Percentiles rank a stretch among this genome's conserved stretches.
phyloP scores from a whole-genome alignment of 1,139 yeast genomes.

The Suhomyces anneliseae region DNA sequence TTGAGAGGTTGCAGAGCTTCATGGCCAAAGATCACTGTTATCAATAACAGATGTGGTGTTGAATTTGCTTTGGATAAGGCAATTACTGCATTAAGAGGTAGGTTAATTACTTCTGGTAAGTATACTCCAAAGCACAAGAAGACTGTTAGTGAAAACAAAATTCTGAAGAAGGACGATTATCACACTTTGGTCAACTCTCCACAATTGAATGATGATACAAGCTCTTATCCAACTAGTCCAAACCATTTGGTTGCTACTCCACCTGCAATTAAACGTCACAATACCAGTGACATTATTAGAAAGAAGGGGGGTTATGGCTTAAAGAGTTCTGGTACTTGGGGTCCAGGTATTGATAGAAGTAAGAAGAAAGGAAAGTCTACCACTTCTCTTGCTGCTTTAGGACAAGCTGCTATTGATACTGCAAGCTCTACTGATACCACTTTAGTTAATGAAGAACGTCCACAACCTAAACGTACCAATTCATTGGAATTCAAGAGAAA shows the following conservation, averaged over 20 bases:
- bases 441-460: slow-evolving; percentile 15
- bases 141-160: slow-evolving; percentile 4
- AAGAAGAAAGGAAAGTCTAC: slow-evolving; percentile 29
- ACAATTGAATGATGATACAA: slow-evolving; percentile 16
- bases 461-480: neutral
- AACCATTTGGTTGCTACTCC: neutral
- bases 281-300: slow-evolving; percentile 10
- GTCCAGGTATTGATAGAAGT: neutral
- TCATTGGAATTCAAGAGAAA: neutral
- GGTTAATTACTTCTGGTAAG: slow-evolving; percentile 49
- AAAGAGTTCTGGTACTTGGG: slow-evolving; percentile 7
- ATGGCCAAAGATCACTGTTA: slow-evolving; percentile 87
- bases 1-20: slow-evolving; percentile 87
- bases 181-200: slow-evolving; percentile 30
- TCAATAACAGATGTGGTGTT: slow-evolving; percentile 83
- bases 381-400: slow-evolving; percentile 27
- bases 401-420: neutral
- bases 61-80: slow-evolving; percentile 86
- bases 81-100: slow-evolving; percentile 64
- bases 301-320: slow-evolving; percentile 3
- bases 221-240: slow-evolving; percentile 4
- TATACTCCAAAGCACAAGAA: slow-evolving; percentile 19
- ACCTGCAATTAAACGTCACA: slow-evolving; percentile 14
- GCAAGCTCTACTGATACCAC: slow-evolving; percentile 11
- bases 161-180: neutral